A percentile compares a stretch with the other conserved stretches of the same genome.
phyloP scores from a whole-genome alignment of 2,329 filamentous ascomycete genomes.

The Conoideocrella luteorostrata region DNA sequence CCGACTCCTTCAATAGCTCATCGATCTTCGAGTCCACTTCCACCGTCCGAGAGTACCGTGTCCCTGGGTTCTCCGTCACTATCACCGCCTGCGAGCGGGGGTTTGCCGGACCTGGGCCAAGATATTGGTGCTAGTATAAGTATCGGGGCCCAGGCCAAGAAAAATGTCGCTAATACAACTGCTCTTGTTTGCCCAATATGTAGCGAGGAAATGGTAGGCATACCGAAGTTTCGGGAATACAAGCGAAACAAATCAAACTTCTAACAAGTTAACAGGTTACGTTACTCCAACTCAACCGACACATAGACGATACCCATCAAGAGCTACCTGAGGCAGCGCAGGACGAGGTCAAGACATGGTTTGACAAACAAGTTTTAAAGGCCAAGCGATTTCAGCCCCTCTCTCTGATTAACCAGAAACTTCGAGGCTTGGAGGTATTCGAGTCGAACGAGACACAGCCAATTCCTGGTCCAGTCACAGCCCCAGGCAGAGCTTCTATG shows the following conservation, averaged over 20 bases:
- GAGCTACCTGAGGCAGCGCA: conserved; percentile 84
- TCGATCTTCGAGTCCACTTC: conserved; percentile 43
- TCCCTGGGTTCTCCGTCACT: conserved; percentile 67
- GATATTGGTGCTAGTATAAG: conserved; percentile 79
- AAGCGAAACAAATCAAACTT: neutral
- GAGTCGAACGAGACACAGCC: conserved; percentile 73
- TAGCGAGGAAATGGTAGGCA: conserved; percentile 86
- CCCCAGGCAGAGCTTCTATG: conserved; percentile 31
- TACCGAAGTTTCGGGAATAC: neutral
- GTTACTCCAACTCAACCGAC: conserved; percentile 79
- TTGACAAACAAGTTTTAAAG: conserved; percentile 88
- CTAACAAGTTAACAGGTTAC: conserved; percentile 57
- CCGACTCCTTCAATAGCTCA: conserved; percentile 36
- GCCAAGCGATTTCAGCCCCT: conserved; percentile 90
- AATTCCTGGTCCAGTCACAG: conserved; percentile 19
- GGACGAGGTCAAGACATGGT: conserved; percentile 95
- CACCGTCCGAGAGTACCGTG: conserved; percentile 62
- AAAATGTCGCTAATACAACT: conserved; percentile 43
- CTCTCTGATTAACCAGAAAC: conserved; percentile 85
- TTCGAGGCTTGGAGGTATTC: conserved; percentile 88
- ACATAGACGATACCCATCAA: conserved; percentile 82
- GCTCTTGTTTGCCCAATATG: conserved; percentile 94
- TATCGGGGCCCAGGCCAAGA: conserved; percentile 48
- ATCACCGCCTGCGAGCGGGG: conserved; percentile 55
- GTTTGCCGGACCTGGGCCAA: conserved; percentile 63